A percentile compares a stretch with the other conserved stretches of the same genome.
phyloP scores from a whole-genome alignment of 306 rosid species.

The Begonia peltatifolia region DNA sequence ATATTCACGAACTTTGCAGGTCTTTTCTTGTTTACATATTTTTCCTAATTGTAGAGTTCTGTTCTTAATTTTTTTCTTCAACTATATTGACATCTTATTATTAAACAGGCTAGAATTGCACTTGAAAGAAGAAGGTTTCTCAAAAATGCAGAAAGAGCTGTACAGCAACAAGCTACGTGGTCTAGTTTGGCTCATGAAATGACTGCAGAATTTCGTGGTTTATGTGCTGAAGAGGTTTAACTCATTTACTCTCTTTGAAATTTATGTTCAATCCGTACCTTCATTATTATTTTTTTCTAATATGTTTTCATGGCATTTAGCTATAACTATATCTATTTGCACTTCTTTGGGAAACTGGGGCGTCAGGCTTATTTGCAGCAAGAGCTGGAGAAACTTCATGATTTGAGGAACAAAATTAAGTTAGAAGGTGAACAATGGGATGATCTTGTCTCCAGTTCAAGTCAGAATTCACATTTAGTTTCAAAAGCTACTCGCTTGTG shows the following conservation, averaged over 20 bases:
- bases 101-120: constrained; percentile 83
- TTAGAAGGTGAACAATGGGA: constrained; percentile 98
- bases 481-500: constrained; percentile 93
- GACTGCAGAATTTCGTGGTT: constrained; percentile 96
- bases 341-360: constrained; percentile 19
- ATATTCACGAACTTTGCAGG: no score
- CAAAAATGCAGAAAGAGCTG: constrained; percentile 88
- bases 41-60: no score
- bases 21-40: no score
- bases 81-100: constrained; percentile 11
- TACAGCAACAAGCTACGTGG: constrained; percentile 94
- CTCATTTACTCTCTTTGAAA: constrained; percentile 6
- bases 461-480: constrained; percentile 96
- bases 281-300: constrained; percentile 1
- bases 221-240: constrained; percentile 95
- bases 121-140: constrained; percentile 91
- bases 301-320: constrained; percentile 1
- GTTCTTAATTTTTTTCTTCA: no score
- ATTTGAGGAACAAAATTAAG: constrained; percentile 92
- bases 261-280: background rate
- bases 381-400: constrained; percentile 91
- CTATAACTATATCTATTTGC: background rate
- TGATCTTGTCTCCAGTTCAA: constrained; percentile 92
- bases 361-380: constrained; percentile 93
- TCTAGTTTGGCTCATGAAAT: constrained; percentile 96